These are phyloP conservation scores for Hericium erinaceus DNA, from an alignment of 768 basidiomycete genomes.

Conservation along the genomic window DNA sequence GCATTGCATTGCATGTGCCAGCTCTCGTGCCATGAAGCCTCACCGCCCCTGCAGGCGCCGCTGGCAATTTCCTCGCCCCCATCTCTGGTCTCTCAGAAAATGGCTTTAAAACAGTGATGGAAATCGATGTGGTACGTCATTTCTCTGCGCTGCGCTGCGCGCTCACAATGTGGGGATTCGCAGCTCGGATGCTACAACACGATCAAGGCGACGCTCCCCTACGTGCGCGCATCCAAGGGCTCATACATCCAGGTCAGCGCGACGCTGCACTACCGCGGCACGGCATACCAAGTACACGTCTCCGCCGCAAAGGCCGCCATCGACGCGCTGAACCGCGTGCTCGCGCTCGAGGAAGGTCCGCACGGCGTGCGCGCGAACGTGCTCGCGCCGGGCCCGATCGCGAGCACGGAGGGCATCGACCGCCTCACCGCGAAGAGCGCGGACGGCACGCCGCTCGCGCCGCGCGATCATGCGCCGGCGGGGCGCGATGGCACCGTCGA, in stretches of 20 bases:
- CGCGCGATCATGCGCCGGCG: slow-evolving; percentile 11
- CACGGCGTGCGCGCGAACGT: slow-evolving; percentile 88
- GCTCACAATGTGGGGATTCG: slow-evolving; percentile 1
- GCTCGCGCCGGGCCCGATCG: slow-evolving; percentile 78
- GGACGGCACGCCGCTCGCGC: background rate
- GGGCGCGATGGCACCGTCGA: slow-evolving; percentile 50
- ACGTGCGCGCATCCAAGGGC: slow-evolving; percentile 64
- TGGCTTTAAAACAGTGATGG: slow-evolving; percentile 86
- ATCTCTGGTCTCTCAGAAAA: slow-evolving; percentile 79
- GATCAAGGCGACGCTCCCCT: slow-evolving; percentile 79
- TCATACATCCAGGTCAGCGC: slow-evolving; percentile 87
- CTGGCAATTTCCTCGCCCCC: slow-evolving; percentile 92
- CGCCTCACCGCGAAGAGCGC: slow-evolving; percentile 34
- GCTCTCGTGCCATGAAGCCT: background rate
- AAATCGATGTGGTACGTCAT: slow-evolving; percentile 76
- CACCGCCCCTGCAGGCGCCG: slow-evolving; percentile 52
- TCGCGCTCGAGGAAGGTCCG: slow-evolving; percentile 93
- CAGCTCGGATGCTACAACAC: slow-evolving; percentile 92
- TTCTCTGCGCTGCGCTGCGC: background rate
- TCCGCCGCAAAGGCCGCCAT: slow-evolving; percentile 93
- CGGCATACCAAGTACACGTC: slow-evolving; percentile 86
- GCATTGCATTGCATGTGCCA: slow-evolving; percentile 11
- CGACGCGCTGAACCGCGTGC: slow-evolving; percentile 76
- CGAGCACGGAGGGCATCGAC: slow-evolving; percentile 63
- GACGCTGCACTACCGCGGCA: slow-evolving; percentile 74